Evolutionary conservation across 1,139 yeast species (phyloP).

Genomic region (Casaregolazyma suthepensis): DNA sequence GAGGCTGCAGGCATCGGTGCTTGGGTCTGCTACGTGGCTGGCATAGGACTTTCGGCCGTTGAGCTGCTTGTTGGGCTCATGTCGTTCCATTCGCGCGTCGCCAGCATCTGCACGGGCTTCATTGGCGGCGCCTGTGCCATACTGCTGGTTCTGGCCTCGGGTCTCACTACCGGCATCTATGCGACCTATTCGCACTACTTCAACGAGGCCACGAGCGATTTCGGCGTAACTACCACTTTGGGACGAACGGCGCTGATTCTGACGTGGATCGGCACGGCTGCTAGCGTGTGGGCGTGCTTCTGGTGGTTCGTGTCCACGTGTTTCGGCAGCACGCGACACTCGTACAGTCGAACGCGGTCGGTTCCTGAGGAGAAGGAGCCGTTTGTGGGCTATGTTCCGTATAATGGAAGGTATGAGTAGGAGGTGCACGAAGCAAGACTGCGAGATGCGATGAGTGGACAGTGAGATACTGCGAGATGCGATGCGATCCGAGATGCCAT

Average conservation of each 20-base stretch:
- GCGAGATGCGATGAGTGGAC: neutral
- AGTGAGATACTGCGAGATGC: neutral
- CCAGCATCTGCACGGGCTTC: slow-evolving; percentile 33
- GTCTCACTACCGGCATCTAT: slow-evolving; percentile 42
- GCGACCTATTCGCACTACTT: slow-evolving; percentile 34
- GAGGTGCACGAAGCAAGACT: neutral
- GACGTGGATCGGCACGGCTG: slow-evolving; percentile 43
- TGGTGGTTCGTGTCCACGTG: slow-evolving; percentile 40
- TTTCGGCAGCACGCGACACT: slow-evolving; percentile 33
- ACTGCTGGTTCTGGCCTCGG: slow-evolving; percentile 33
- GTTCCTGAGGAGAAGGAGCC: slow-evolving; percentile 29
- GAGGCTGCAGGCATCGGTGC: slow-evolving; percentile 40
- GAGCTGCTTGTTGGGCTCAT: slow-evolving; percentile 38
- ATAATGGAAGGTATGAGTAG: slow-evolving; percentile 9
- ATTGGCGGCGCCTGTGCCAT: slow-evolving; percentile 30
- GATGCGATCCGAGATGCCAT: no score
- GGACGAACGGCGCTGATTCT: slow-evolving; percentile 36
- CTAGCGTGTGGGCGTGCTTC: slow-evolving; percentile 34
- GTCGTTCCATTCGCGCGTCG: slow-evolving; percentile 33
- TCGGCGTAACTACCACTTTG: slow-evolving; percentile 38
- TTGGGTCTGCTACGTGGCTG: slow-evolving; percentile 43
- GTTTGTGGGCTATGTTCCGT: slow-evolving; percentile 26
- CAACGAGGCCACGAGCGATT: slow-evolving; percentile 31
- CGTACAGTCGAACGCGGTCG: slow-evolving; percentile 8
- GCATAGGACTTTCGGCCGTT: slow-evolving; percentile 38